Percentiles rank a stretch among this genome's conserved stretches.
These are phyloP conservation scores for Perkinsus chesapeaki DNA, from an alignment of 169 alveolate genomes.

Conservation along the genomic window DNA sequence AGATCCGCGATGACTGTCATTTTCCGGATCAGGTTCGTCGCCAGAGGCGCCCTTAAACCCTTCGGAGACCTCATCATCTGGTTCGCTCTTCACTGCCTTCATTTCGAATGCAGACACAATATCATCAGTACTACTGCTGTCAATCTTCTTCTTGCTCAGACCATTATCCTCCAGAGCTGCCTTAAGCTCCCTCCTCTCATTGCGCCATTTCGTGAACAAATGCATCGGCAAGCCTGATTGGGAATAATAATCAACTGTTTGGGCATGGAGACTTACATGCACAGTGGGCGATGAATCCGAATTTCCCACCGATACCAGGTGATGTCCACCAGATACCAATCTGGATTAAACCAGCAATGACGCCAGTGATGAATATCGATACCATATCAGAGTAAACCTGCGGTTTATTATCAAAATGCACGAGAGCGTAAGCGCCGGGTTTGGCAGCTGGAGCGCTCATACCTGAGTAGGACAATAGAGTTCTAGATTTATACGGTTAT, in stretches of 20 bases:
- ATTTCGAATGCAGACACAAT: background rate
- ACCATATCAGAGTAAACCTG: background rate
- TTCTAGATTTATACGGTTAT: background rate
- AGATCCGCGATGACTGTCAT: background rate
- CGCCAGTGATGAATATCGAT: background rate
- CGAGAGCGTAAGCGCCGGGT: background rate
- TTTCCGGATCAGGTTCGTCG: background rate
- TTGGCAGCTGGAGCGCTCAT: background rate
- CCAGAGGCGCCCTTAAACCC: background rate
- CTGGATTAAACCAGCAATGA: background rate
- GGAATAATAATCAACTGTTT: too few relatives aligned
- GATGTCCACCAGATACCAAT: background rate
- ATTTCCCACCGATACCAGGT: background rate
- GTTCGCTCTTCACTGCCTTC: background rate
- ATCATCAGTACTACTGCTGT: background rate
- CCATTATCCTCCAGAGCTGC: background rate
- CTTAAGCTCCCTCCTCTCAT: background rate
- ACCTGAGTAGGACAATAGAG: background rate
- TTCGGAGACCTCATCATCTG: background rate
- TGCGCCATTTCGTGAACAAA: background rate
- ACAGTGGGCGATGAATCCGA: background rate
- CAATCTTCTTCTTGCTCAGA: background rate
- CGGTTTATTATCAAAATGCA: background rate
- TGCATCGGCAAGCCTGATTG: background rate
- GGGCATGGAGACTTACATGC: background rate